Percentiles rank a stretch among this genome's conserved stretches.
These are phyloP conservation scores for Escallonia rubra DNA, from an alignment of 129 eudicot genomes.

Conservation along the genomic window DNA sequence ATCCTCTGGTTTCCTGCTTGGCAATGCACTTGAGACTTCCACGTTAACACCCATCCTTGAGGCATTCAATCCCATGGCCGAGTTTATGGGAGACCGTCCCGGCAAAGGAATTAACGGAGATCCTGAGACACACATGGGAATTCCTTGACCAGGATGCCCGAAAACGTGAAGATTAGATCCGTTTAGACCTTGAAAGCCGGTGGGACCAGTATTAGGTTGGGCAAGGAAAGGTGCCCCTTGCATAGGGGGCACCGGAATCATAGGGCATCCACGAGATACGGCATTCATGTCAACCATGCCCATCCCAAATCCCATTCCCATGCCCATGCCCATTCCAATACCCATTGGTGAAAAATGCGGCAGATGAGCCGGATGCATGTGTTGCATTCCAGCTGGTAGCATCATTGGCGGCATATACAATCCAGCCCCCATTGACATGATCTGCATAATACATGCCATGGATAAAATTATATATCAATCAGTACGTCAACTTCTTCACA, in stretches of 20 bases:
- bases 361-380: constrained; percentile 70
- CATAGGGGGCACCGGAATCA: constrained; percentile 44
- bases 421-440: constrained; percentile 94
- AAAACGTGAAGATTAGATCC: constrained; percentile 38
- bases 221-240: constrained; percentile 49
- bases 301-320: constrained; percentile 80
- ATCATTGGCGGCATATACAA: constrained; percentile 89
- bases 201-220: constrained; percentile 30
- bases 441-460: constrained; percentile 30
- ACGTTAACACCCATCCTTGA: constrained; percentile 20
- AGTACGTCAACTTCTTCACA: not conserved
- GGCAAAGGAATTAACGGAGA: constrained; percentile 38
- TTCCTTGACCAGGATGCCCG: constrained; percentile 61
- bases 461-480: not conserved
- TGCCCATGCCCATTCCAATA: constrained; percentile 60
- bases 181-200: constrained; percentile 38
- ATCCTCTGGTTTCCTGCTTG: constrained; percentile 21
- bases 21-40: constrained; percentile 29
- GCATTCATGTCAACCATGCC: constrained; percentile 58
- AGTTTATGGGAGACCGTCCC: constrained; percentile 30
- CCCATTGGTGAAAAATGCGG: constrained; percentile 81
- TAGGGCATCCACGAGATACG: constrained; percentile 37
- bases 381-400: constrained; percentile 79
- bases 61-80: constrained; percentile 21
- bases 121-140: constrained; percentile 51